Conservation (phyloP, 73 alveolate genomes). For the Blepharisma stoltei region DNA sequence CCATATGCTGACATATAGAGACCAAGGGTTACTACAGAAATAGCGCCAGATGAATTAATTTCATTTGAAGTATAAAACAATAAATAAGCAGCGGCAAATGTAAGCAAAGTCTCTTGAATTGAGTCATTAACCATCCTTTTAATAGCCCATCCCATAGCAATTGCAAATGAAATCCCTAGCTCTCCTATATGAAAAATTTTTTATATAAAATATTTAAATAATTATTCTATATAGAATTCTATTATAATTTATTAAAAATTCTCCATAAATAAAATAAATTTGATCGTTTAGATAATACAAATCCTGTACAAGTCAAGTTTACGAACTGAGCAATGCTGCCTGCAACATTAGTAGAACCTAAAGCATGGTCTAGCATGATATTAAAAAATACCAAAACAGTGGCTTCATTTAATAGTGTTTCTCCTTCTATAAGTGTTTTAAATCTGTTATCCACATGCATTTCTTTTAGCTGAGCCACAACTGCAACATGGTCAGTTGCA, state of each 20-base stretch:
- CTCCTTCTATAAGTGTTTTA: conserved; percentile 66
- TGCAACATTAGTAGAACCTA: conserved; percentile 18
- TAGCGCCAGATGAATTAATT: conserved; percentile 55
- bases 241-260: no score
- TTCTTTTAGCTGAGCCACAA: conserved; percentile 59
- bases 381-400: conserved; percentile 61
- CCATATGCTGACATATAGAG: conserved; percentile 63
- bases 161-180: conserved; percentile 55
- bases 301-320: conserved; percentile 51
- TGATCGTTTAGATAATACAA: no score
- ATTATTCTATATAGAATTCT: no score
- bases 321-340: not conserved
- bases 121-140: conserved; percentile 62
- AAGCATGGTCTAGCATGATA: conserved; percentile 41
- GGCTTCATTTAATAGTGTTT: conserved; percentile 64
- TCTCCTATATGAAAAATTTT: no score
- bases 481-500: conserved; percentile 80
- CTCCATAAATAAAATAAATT: no score
- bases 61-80: conserved; percentile 54
- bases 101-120: conserved; percentile 47
- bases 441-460: conserved; percentile 65
- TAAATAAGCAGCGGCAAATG: conserved; percentile 54
- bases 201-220: no score
- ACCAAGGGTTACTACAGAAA: conserved; percentile 56
- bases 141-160: conserved; percentile 45